Percentiles rank a stretch among this genome's conserved stretches.
These are phyloP conservation scores for Solanum clarkiae DNA, from an alignment of 257 asterid species.

Conservation along the genomic window DNA sequence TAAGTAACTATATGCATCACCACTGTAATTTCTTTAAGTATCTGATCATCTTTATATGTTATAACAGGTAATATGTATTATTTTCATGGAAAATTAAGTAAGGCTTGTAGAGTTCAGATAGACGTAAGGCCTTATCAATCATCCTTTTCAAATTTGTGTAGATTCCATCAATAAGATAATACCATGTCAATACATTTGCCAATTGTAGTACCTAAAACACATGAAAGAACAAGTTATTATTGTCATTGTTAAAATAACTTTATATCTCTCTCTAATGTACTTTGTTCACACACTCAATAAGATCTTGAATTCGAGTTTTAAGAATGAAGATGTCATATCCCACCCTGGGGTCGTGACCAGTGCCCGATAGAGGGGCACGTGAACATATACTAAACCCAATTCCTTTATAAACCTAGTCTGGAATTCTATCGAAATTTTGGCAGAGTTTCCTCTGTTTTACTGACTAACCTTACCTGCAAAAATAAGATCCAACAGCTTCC, in stretches of 20 bases:
- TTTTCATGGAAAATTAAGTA: slow-evolving; percentile 26
- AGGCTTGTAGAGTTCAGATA: slow-evolving; percentile 23
- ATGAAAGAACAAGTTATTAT: neutral
- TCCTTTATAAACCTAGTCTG: too few species aligned
- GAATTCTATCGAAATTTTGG: too few species aligned
- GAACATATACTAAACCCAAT: too few species aligned
- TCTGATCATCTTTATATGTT: neutral
- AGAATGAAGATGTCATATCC: too few species aligned
- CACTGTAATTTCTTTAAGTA: neutral
- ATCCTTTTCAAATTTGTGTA: too few species aligned
- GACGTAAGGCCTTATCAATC: too few species aligned
- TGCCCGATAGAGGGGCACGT: too few species aligned
- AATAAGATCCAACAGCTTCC: too few species aligned
- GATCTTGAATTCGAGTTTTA: neutral
- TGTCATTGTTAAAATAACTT: neutral
- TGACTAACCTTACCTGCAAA: too few species aligned
- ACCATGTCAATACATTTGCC: neutral
- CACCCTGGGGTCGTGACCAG: too few species aligned
- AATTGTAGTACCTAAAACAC: slow-evolving; percentile 19
- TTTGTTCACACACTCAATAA: neutral
- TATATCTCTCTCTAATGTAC: neutral
- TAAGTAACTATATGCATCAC: neutral
- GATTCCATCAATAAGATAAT: too few species aligned
- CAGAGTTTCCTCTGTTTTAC: too few species aligned
- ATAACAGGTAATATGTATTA: neutral